Evolutionary conservation across 768 basidiomycete genomes (phyloP), one percentile per base, ranked within the genome.

Genomic region (Cytidiella melzeri): DNA sequence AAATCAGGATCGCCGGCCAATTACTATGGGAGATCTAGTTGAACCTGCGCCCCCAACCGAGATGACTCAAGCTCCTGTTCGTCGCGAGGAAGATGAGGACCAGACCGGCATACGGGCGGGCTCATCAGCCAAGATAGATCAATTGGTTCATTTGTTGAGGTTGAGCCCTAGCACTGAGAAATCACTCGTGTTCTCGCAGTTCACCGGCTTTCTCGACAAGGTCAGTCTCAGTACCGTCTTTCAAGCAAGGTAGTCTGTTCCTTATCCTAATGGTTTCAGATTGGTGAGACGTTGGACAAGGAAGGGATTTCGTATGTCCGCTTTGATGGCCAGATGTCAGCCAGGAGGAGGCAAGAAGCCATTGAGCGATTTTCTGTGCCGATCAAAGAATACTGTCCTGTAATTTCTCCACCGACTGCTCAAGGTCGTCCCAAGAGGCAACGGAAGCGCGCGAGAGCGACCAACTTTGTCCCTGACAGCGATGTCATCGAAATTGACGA

Each of bases 261-360:
- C 23, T 48, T 19, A 30, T 25, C 7, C 7, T 41, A 10, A 39
- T 40, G 18, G 36, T 18, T 50, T 25, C 54, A 90, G 85, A 85
- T 93, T 55, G 85, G 75, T 3, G 79, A 84, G 50, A 73, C 72
- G 7, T 63, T 93, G 37, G 80, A 84, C 28, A 75, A 79, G 48
- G 76, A 76, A 57, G 83, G 80, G 87, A 87, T 94, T 24, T 61
- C 81, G 0, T 92, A 80, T 55, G 80, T 86, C 34, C 81, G 87
- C 1, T 92, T 94, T 57, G 92, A 92, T 52, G 92, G 92, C 1
- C 75, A 83, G 57, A 83, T 93, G 80, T 86, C 87, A n/a, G 85
- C 83, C 2, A 83, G 78, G 57, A 74, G 77, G 57, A 79, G 92
- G 13, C 83, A 87, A 65, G 86, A 90, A 55, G 80, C 85, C 6